Evolutionary conservation across 768 basidiomycete genomes (phyloP).

Genomic region (Pisolithus marmoratus): DNA sequence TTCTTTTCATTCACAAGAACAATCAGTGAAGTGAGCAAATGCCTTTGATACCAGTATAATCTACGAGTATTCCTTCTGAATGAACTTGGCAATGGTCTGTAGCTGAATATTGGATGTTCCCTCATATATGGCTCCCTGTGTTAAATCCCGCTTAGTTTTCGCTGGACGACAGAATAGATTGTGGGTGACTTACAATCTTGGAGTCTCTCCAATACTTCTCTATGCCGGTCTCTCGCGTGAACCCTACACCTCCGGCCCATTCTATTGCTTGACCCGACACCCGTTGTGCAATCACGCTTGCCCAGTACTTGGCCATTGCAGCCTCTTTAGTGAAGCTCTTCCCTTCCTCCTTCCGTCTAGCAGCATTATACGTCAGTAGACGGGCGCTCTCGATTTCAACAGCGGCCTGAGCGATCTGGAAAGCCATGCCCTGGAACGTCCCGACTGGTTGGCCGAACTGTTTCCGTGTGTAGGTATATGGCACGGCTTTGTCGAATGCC

Average conservation of each 20-base stretch:
- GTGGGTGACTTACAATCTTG: conserved; percentile 68
- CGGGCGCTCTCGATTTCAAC: conserved; percentile 87
- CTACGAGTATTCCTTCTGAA: conserved; percentile 80
- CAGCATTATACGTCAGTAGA: conserved; percentile 93
- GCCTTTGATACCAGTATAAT: background rate
- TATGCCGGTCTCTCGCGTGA: conserved; percentile 89
- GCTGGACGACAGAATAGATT: background rate
- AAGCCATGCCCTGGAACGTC: conserved; percentile 93
- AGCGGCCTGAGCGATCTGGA: conserved; percentile 89
- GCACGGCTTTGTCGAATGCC: conserved; percentile 92
- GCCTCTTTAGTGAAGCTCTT: conserved; percentile 85
- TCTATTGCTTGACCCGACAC: conserved; percentile 90
- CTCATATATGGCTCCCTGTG: conserved; percentile 83
- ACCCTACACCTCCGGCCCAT: conserved; percentile 92
- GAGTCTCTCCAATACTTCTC: conserved; percentile 98
- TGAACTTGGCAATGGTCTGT: conserved; percentile 89
- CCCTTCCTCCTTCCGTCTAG: conserved; percentile 90
- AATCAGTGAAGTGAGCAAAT: background rate
- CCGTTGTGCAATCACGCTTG: conserved; percentile 81
- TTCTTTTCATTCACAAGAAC: conserved; percentile 52
- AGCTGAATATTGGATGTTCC: conserved; percentile 98
- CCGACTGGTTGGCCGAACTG: conserved; percentile 95
- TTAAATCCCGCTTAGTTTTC: conserved; percentile 4
- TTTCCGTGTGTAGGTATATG: conserved; percentile 87
- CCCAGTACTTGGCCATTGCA: conserved; percentile 96